Evolutionary conservation across 2,329 filamentous ascomycete species (phyloP).

Genomic region (Cytospora leucostoma): DNA sequence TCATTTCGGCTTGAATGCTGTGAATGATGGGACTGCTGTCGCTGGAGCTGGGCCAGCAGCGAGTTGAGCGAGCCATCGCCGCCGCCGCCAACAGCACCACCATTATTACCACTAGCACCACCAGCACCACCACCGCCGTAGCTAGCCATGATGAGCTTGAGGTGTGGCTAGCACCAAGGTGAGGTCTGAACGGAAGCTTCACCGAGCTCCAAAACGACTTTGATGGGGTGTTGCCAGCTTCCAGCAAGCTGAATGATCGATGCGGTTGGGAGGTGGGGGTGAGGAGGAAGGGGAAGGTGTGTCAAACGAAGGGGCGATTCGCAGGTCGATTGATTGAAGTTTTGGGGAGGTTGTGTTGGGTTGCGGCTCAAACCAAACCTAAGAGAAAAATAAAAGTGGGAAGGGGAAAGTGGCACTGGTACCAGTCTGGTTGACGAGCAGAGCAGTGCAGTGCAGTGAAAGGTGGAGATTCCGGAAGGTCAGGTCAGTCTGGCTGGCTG

Average conservation of each 20-base stretch:
- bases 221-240: not conserved
- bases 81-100: conserved; percentile 3
- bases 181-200: conserved; percentile 16
- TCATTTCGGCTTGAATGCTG: conserved; percentile 23
- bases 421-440: not conserved
- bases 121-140: conserved; percentile 35
- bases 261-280: not conserved
- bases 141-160: conserved; percentile 37
- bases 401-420: conserved; percentile 20
- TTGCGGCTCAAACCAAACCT: conserved; percentile 22
- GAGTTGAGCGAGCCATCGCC: conserved; percentile 40
- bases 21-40: conserved; percentile 36
- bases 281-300: conserved; percentile 2
- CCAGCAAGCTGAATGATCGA: not conserved
- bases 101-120: not conserved
- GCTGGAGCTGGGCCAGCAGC: conserved; percentile 45
- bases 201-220: conserved; percentile 2
- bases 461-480: not conserved
- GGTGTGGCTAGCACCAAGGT: conserved; percentile 28
- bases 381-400: conserved; percentile 29
- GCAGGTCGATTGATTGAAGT: conserved; percentile 6
- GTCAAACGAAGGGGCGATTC: not conserved
- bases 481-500: no score
- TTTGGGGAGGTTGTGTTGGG: conserved; percentile 5
- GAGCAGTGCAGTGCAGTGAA: not conserved